Evolutionary conservation across 129 eudicot genomes (phyloP).

Genomic region (Silybum marianum): DNA sequence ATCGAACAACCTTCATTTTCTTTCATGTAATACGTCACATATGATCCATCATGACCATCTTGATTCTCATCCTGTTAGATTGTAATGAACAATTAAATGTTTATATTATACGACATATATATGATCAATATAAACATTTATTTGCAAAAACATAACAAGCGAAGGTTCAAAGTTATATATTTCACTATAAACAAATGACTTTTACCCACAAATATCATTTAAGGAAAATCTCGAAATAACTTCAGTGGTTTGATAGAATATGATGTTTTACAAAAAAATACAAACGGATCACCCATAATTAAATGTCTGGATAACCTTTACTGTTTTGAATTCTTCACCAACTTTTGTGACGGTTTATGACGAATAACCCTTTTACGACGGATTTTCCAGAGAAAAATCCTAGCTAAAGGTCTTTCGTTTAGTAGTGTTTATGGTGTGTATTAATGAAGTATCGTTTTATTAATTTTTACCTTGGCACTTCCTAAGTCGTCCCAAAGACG

Average conservation of each 20-base stretch:
- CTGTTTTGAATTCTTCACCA: too few relatives aligned
- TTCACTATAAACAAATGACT: too few relatives aligned
- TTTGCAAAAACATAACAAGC: neutral
- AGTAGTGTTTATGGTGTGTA: neutral
- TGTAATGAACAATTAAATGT: neutral
- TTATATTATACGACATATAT: neutral
- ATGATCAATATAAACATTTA: neutral
- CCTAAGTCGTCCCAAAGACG: constrained; percentile 76
- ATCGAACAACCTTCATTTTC: constrained; percentile 43
- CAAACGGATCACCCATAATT: too few relatives aligned
- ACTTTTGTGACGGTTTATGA: neutral
- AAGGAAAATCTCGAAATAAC: too few relatives aligned
- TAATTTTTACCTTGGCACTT: constrained; percentile 38
- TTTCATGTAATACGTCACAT: constrained; percentile 46
- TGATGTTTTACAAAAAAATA: too few relatives aligned
- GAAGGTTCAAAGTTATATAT: neutral
- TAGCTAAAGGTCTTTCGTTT: too few relatives aligned
- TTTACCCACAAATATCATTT: too few relatives aligned
- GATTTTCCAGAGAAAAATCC: too few relatives aligned
- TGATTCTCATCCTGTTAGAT: constrained; percentile 59
- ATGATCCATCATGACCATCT: constrained; percentile 67
- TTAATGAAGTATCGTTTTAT: neutral
- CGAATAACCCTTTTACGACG: too few relatives aligned
- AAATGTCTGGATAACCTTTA: too few relatives aligned
- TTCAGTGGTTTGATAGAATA: too few relatives aligned